Evolutionary conservation across 208 protist species (phyloP), one percentile per base, ranked within the genome.

Genomic region (Acanthamoeba sp.): DNA sequence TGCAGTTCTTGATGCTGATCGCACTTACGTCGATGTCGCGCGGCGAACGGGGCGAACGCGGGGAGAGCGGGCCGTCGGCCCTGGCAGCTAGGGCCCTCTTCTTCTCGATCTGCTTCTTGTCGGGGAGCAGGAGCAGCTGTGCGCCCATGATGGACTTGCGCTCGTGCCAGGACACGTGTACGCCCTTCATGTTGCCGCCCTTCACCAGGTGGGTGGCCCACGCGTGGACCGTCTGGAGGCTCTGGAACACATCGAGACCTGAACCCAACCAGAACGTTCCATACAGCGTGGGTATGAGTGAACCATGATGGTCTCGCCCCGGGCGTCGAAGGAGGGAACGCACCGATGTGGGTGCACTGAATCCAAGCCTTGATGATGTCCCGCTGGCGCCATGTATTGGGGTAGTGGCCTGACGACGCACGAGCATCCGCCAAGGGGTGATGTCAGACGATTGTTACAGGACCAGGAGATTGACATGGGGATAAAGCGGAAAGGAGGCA

Each of bases 341-440:
- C 64, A 89, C 85, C 89, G 50, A 93, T 93, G 45, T 82, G 89
- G 22, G 89, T 93, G 89, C 59, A 82, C 48, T 93, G 89, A 7
- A 93, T 82, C 89, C 89, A 93, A 2, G 89, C 89, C 89, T 93
- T 93, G 89, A 93, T 45, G 69, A 93, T 84, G 36, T 93, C 89
- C 14, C 89, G 27, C 34, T 84, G 32, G 40, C 48, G 16, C 89
- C 89, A 93, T 5, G 36, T 7, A 48, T 93, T 93, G 62, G 89
- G 89, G n/a, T 93, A 93, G 69, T 93, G 89, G 42, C 89, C 89
- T 93, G 38, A 87, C 12, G 10, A 50, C 1, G 12, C 7, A 55
- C 22, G 0, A 27, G 27, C 0, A 29, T 66, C n/a, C 24, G 59
- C n/a, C 59, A 66, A 66, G 16, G 27, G n/a, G n/a, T n/a, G n/a